These are phyloP conservation scores for Neoarthrinium moseri DNA, from an alignment of 2,329 filamentous ascomycete genomes.

Conservation along the genomic window DNA sequence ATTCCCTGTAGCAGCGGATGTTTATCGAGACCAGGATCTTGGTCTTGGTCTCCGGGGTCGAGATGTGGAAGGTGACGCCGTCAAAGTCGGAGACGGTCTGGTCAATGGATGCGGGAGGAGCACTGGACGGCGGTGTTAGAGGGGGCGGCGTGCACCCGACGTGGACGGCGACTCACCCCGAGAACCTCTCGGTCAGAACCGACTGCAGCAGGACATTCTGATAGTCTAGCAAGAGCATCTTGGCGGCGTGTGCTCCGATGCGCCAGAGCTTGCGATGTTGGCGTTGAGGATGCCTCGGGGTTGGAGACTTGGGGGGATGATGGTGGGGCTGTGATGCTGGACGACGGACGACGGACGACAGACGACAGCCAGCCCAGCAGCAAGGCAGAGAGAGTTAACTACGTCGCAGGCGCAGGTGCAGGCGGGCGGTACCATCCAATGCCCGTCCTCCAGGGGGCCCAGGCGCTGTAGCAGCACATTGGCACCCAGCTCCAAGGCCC, in stretches of 20 bases:
- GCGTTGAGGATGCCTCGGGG: slow-evolving; percentile 14
- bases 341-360: not conserved
- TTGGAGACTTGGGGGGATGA: slow-evolving; percentile 18
- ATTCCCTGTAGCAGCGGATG: slow-evolving; percentile 91
- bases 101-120: slow-evolving; percentile 84
- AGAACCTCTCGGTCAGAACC: slow-evolving; percentile 91
- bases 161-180: slow-evolving; percentile 59
- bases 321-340: slow-evolving; percentile 11
- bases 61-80: slow-evolving; percentile 97
- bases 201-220: slow-evolving; percentile 98
- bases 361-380: too few relatives aligned
- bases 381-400: too few relatives aligned
- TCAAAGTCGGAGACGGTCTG: slow-evolving; percentile 99
- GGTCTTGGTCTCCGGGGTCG: slow-evolving; percentile 88
- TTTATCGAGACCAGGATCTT: slow-evolving; percentile 93
- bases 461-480: too few relatives aligned
- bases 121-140: slow-evolving; percentile 49
- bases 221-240: slow-evolving; percentile 93
- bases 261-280: slow-evolving; percentile 8
- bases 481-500: not conserved
- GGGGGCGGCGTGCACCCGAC: slow-evolving; percentile 12
- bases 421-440: not conserved
- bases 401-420: not conserved
- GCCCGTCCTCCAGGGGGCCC: not conserved
- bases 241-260: slow-evolving; percentile 27